A percentile compares a stretch with the other conserved stretches of the same genome.
Conservation (phyloP, 192 early-diverging fungal genomes). For the Podila horticola region DNA sequence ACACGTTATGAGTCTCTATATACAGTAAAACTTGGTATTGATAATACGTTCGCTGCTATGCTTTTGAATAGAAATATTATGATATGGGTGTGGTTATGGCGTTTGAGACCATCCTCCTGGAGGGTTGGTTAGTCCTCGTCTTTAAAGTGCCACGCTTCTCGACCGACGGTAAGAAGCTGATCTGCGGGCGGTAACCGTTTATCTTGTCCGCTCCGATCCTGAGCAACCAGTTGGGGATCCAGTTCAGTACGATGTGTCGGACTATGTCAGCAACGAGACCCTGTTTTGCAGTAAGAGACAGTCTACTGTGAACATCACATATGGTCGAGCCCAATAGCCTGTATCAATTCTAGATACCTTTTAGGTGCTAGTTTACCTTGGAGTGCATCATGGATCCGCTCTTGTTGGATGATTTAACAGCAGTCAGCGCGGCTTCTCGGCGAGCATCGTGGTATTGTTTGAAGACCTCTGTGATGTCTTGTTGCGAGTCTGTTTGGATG, state of each 20-base stretch:
- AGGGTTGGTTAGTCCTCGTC: background rate
- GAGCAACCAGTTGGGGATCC: constrained; percentile 20
- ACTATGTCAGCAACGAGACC: background rate
- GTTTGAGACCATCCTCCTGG: background rate
- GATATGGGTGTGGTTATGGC: background rate
- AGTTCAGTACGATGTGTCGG: constrained; percentile 9
- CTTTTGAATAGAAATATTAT: background rate
- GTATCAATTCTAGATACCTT: too few species aligned
- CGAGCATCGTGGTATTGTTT: constrained; percentile 4
- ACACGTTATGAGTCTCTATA: too few species aligned
- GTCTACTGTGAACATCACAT: too few species aligned
- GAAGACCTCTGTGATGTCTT: constrained; percentile 17
- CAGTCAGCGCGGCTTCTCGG: background rate
- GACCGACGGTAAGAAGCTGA: constrained; percentile 16
- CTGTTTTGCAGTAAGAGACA: background rate
- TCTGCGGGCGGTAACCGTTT: constrained; percentile 7
- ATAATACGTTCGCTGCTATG: background rate
- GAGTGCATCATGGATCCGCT: constrained; percentile 7
- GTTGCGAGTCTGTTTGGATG: constrained; percentile 6
- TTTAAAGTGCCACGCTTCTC: constrained; percentile 14
- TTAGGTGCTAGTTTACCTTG: background rate
- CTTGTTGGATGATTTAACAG: constrained; percentile 12
- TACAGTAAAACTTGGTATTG: too few species aligned
- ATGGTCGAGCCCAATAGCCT: too few species aligned
- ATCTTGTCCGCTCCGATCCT: constrained; percentile 4